A percentile compares a stretch with the other conserved stretches of the same genome.
These are phyloP conservation scores for Populus tremula DNA, from an alignment of 345 rosid genomes.

Conservation along the genomic window DNA sequence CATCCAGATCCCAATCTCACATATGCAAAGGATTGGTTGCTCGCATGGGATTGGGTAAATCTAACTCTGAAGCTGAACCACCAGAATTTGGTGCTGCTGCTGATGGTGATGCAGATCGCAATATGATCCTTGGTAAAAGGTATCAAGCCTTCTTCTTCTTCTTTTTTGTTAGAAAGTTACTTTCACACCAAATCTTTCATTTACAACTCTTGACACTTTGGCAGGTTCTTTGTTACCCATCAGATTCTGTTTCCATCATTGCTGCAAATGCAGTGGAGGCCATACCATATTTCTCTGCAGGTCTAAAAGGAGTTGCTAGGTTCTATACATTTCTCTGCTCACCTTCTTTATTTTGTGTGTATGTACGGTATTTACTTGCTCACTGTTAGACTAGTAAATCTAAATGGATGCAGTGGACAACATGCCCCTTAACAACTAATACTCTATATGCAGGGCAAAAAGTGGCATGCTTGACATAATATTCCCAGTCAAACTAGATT, in stretches of 20 bases:
- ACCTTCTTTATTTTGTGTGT: neutral
- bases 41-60: slow-evolving; percentile 91
- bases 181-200: neutral
- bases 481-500: neutral
- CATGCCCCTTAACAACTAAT: neutral
- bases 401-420: neutral
- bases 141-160: slow-evolving; percentile 15
- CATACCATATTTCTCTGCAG: slow-evolving; percentile 90
- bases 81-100: slow-evolving; percentile 99
- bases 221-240: slow-evolving; percentile 98
- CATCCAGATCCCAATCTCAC: slow-evolving; percentile 99
- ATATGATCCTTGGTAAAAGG: slow-evolving; percentile 99
- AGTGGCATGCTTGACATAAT: neutral
- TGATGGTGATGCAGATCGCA: slow-evolving; percentile 99
- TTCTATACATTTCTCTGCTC: slow-evolving; percentile 18
- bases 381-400: neutral
- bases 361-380: neutral
- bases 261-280: slow-evolving; percentile 95
- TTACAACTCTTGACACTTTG: slow-evolving; percentile 13
- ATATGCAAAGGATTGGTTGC: slow-evolving; percentile 93
- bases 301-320: slow-evolving; percentile 99
- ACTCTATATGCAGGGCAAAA: neutral
- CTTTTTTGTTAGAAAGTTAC: neutral
- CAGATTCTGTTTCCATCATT: slow-evolving; percentile 97
- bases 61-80: slow-evolving; percentile 61